These are phyloP conservation scores for Serendipita sp. DNA, from an alignment of 768 basidiomycete genomes.

Conservation along the genomic window DNA sequence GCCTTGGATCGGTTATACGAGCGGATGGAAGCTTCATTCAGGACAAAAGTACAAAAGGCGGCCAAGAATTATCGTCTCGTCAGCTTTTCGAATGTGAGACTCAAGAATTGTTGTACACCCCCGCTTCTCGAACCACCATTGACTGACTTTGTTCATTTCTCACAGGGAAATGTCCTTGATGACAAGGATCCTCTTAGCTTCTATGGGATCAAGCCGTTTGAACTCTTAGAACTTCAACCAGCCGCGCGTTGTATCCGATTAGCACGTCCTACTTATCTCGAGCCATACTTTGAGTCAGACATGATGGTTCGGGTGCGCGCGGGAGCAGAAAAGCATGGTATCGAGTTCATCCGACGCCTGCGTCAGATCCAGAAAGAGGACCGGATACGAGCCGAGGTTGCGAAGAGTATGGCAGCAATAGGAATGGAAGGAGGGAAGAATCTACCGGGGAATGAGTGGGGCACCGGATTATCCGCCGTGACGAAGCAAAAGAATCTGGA, in stretches of 20 bases:
- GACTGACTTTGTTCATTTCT: neutral
- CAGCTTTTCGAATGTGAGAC: constrained; percentile 1
- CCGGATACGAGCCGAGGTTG: neutral
- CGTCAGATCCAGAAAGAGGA: neutral
- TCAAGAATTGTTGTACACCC: neutral
- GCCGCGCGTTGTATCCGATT: neutral
- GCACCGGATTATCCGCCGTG: constrained; percentile 2
- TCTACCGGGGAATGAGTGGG: neutral
- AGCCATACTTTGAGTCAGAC: constrained; percentile 5
- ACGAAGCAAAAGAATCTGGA: constrained; percentile 6
- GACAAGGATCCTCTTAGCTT: neutral
- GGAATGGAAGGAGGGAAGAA: neutral
- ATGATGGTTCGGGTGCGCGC: neutral
- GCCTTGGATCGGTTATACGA: constrained; percentile 1
- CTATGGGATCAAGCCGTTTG: neutral
- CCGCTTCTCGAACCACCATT: neutral
- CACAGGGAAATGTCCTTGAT: neutral
- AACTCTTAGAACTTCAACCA: neutral
- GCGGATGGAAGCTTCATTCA: neutral
- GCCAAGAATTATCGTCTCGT: constrained; percentile 2
- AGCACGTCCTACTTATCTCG: constrained; percentile 1
- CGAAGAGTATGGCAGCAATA: neutral
- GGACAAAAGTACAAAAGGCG: neutral
- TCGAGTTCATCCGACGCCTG: constrained; percentile 1
- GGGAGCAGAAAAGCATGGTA: constrained; percentile 2